Percentiles rank a stretch among this genome's conserved stretches.
Conservation (phyloP, 768 basidiomycete species). For the Amanita muscaria region DNA sequence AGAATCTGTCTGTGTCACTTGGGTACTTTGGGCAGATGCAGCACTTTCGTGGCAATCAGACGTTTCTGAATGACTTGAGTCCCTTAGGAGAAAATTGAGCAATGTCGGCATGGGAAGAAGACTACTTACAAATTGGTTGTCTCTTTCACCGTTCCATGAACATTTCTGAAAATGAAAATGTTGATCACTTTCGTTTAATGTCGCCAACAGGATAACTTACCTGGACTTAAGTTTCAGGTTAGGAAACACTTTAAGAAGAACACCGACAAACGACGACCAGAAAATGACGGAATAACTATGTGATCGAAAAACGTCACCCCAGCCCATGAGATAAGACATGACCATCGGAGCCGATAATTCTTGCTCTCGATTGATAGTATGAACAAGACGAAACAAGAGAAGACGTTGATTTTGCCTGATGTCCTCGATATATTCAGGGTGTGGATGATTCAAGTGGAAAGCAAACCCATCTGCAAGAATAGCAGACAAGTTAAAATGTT, state of each 20-base stretch:
- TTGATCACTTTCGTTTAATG: too few relatives aligned
- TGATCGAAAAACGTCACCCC: conserved; percentile 28
- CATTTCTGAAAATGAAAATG: too few relatives aligned
- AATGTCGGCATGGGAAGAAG: too few relatives aligned
- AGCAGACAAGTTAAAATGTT: conserved; percentile 26
- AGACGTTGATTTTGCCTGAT: conserved; percentile 19
- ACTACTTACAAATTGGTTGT: too few relatives aligned
- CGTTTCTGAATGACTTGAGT: too few relatives aligned
- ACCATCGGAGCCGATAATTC: conserved; percentile 31
- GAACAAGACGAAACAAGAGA: conserved; percentile 22
- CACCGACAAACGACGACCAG: conserved; percentile 20
- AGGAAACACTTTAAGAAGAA: too few relatives aligned
- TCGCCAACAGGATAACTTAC: conserved; percentile 9
- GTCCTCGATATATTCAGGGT: conserved; percentile 10
- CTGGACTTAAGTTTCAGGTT: background rate
- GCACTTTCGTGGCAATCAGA: too few relatives aligned
- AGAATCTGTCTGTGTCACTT: too few relatives aligned
- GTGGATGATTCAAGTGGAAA: conserved; percentile 19
- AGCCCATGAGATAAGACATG: conserved; percentile 34
- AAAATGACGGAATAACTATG: conserved; percentile 29
- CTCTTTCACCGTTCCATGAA: too few relatives aligned
- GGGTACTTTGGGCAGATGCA: too few relatives aligned
- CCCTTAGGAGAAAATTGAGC: too few relatives aligned
- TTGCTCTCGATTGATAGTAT: conserved; percentile 28
- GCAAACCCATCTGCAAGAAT: conserved; percentile 20